Conservation (phyloP, 75 land plant species). For the Cryptomeria japonica region DNA sequence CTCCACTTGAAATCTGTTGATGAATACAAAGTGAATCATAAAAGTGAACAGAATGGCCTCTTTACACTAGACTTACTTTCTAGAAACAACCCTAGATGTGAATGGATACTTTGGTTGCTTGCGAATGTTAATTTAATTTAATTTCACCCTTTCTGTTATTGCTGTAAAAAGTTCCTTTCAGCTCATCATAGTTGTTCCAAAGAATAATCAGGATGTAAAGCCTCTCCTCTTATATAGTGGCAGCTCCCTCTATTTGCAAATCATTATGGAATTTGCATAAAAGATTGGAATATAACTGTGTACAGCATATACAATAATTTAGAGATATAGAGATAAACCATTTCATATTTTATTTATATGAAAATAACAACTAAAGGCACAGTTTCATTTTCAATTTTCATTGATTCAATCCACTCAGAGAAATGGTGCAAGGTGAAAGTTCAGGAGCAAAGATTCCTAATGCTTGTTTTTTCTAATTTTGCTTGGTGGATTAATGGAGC, state of each 20-base stretch:
- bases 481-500: no score
- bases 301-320: background rate
- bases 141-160: background rate
- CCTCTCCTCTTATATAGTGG: background rate
- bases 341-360: no score
- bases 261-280: background rate
- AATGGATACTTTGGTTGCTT: background rate
- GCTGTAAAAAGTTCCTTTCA: background rate
- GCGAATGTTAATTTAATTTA: no score
- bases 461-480: no score
- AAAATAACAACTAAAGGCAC: no score
- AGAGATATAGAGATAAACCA: background rate
- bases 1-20: background rate
- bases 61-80: background rate
- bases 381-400: no score
- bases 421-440: no score
- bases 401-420: no score
- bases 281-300: no score
- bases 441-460: no score
- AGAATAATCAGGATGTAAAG: background rate
- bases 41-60: background rate
- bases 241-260: background rate
- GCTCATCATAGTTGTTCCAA: background rate
- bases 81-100: background rate
- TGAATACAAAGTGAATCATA: background rate